These are phyloP conservation scores for Yarrowia bubula DNA, from an alignment of 805 yeast genomes.

Conservation along the genomic window DNA sequence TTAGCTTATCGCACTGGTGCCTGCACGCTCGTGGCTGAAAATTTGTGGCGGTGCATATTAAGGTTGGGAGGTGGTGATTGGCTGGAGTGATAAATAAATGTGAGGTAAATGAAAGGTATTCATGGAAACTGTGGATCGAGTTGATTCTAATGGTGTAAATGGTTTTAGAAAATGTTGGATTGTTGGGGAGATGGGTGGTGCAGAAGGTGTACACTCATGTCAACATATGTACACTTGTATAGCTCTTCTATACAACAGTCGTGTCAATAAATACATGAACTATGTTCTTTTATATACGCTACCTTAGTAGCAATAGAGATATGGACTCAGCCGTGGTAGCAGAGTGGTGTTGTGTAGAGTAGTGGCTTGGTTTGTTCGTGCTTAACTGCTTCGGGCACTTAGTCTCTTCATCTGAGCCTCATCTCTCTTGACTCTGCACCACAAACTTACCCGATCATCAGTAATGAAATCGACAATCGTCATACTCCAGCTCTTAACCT, in stretches of 20 bases:
- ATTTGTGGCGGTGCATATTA: constrained; percentile 21
- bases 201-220: too few relatives aligned
- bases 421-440: constrained; percentile 74
- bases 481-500: constrained; percentile 73
- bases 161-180: too few relatives aligned
- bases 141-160: too few relatives aligned
- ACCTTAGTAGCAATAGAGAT: too few relatives aligned
- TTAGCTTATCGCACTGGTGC: constrained; percentile 1
- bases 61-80: neutral
- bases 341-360: neutral
- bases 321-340: too few relatives aligned
- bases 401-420: constrained; percentile 26
- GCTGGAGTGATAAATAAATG: too few relatives aligned
- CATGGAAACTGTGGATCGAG: too few relatives aligned
- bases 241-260: neutral
- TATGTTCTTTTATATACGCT: neutral
- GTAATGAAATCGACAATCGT: constrained; percentile 71
- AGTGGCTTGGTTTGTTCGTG: too few relatives aligned
- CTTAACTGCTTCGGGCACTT: neutral
- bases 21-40: constrained; percentile 19
- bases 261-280: constrained; percentile 9
- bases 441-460: constrained; percentile 65
- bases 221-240: too few relatives aligned
- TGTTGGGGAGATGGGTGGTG: too few relatives aligned
- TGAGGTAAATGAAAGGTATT: too few relatives aligned